These are phyloP conservation scores for Ganoderma leucocontextum DNA, from an alignment of 1,284 basidiomycete species.

Conservation along the genomic window DNA sequence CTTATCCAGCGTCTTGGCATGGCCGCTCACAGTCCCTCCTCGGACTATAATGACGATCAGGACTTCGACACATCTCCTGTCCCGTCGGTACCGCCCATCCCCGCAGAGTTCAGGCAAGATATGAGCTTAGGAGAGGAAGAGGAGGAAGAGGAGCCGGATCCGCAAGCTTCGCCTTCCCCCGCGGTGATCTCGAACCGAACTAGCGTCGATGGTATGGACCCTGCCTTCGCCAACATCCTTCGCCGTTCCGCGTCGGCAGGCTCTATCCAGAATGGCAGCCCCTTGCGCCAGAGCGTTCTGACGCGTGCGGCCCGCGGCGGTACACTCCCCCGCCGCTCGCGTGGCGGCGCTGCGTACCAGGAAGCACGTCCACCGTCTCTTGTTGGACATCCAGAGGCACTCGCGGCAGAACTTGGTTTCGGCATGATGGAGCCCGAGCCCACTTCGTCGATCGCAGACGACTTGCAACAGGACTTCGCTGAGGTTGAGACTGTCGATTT, in stretches of 20 bases:
- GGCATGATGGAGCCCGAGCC: constrained; percentile 48
- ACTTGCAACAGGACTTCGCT: constrained; percentile 45
- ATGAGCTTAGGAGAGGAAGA: constrained; percentile 49
- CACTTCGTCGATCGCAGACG: constrained; percentile 44
- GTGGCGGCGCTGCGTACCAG: constrained; percentile 72
- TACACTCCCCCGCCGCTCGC: constrained; percentile 55
- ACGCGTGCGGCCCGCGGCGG: constrained; percentile 58
- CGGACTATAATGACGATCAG: constrained; percentile 59
- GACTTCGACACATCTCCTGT: constrained; percentile 51
- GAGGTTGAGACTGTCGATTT: constrained; percentile 65
- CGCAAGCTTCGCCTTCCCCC: constrained; percentile 52
- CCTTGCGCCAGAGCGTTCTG: constrained; percentile 63
- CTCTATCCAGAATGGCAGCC: constrained; percentile 58
- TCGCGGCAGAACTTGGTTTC: constrained; percentile 70
- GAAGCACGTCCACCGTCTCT: constrained; percentile 72
- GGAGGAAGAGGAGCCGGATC: constrained; percentile 47
- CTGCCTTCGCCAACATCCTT: constrained; percentile 80
- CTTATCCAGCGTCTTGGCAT: constrained; percentile 70
- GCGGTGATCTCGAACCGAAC: constrained; percentile 57
- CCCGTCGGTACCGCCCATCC: constrained; percentile 59
- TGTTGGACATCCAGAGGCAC: constrained; percentile 71
- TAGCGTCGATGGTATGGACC: constrained; percentile 87
- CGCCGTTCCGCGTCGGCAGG: constrained; percentile 64
- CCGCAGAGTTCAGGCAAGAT: constrained; percentile 50
- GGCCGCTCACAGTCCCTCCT: constrained; percentile 62